A percentile compares a stretch with the other conserved stretches of the same genome.
Evolutionary conservation across 2,329 filamentous ascomycete genomes (phyloP).

Genomic region (Dactylonectria macrodidyma): DNA sequence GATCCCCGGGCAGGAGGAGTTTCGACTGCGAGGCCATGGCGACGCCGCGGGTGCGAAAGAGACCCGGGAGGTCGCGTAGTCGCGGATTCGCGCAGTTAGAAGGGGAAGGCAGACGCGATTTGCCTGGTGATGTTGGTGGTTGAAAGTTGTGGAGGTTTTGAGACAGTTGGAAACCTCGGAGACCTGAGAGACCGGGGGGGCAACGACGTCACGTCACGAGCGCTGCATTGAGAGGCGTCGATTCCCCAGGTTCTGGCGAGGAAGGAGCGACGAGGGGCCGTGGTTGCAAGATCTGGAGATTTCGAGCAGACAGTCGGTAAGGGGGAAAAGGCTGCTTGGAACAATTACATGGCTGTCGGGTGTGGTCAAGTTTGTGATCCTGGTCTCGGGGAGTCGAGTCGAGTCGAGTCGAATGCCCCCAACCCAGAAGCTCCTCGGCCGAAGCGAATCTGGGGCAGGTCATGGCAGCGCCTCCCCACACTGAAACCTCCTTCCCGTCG

Average conservation of each 20-base stretch:
- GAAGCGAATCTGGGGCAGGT: constrained; percentile 46
- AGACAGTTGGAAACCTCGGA: too few species aligned
- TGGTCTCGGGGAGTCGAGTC: constrained; percentile 15
- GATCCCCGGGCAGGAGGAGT: constrained; percentile 71
- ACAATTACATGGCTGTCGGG: constrained; percentile 21
- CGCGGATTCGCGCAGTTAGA: constrained; percentile 1
- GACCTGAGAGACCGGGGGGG: constrained; percentile 14
- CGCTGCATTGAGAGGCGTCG: constrained; percentile 32
- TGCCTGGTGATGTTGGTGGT: not conserved
- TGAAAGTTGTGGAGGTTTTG: not conserved
- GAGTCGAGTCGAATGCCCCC: constrained; percentile 6
- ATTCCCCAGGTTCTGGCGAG: constrained; percentile 11
- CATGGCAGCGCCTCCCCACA: constrained; percentile 44
- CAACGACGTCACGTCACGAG: constrained; percentile 44
- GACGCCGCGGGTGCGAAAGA: constrained; percentile 12
- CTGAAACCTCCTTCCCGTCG: constrained; percentile 35
- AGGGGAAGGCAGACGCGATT: not conserved
- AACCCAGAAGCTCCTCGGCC: constrained; percentile 46
- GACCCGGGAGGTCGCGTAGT: constrained; percentile 6
- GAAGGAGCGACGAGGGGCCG: not conserved
- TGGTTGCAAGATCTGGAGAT: not conserved
- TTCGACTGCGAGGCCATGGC: constrained; percentile 85
- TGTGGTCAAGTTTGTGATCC: constrained; percentile 4
- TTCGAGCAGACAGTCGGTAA: not conserved
- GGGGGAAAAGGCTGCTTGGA: not conserved